Conservation (phyloP, 148 eudicot species). For the Rhododendron ovatum region DNA sequence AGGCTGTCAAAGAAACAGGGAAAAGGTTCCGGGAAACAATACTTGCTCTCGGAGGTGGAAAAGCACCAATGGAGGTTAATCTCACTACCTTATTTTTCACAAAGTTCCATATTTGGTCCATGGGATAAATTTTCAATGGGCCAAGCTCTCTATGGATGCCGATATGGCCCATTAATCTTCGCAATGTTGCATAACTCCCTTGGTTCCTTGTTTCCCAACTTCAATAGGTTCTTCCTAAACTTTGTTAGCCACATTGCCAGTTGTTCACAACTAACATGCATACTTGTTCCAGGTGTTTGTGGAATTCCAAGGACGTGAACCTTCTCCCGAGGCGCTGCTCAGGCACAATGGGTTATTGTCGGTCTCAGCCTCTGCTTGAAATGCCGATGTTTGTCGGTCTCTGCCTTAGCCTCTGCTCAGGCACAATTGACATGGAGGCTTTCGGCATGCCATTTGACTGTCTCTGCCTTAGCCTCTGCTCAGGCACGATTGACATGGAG, state of each 20-base stretch:
- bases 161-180: not conserved
- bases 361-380: constrained; percentile 30
- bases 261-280: not conserved
- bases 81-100: not conserved
- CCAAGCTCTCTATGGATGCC: not conserved
- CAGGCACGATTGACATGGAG: not conserved
- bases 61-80: constrained; percentile 76
- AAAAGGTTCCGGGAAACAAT: constrained; percentile 88
- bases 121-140: not conserved
- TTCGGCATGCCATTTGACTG: not conserved
- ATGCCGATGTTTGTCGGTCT: not conserved
- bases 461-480: not conserved
- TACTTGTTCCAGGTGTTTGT: constrained; percentile 63
- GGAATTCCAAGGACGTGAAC: constrained; percentile 93
- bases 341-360: constrained; percentile 87
- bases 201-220: not conserved
- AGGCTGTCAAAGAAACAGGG: constrained; percentile 89
- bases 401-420: not conserved
- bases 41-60: constrained; percentile 98
- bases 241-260: not conserved
- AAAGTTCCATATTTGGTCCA: not conserved
- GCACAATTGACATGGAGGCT: not conserved
- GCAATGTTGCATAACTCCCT: not conserved
- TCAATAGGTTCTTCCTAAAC: not conserved
- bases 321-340: constrained; percentile 90